Base-by-base conservation (phyloP, 306 rosid species). In the Trifolium dubium region DNA sequence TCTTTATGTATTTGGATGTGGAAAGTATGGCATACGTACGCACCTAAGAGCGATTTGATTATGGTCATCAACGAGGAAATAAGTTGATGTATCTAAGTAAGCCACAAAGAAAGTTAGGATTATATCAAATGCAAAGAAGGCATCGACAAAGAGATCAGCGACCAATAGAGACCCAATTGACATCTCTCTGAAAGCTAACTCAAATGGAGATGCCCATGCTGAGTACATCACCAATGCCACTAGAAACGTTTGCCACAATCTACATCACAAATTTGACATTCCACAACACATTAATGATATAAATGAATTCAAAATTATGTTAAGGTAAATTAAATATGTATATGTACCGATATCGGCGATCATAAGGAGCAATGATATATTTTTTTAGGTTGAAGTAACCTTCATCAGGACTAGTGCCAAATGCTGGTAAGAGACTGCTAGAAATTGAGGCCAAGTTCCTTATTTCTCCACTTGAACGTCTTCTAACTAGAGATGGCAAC, bases 121-220 rank as follows among this genome's bases (percentile, higher is more conserved):
- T 37, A 93, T 91, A 74, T 91, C 98, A 64, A 83, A 5, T 47
- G 87, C 94, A 55, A 91, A 93, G 83, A 93, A 89, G 32, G 83
- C 89, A 79, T 93, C 90, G 2, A 91, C 88, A 34, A 79, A 69
- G 58, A 91, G 81, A 79, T 93, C 97, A 49, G 90, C 73, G 17
- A 86, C 77, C 79, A 85, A 39, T 58, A 91, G 72, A 3, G 87
- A 64, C 40, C 86, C 74, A 54, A 53, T 79, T 19, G 88, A 85
- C 60, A 78, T 75, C 76, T 73, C 77, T 77, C 53, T 77, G 83
- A 93, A 93, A 56, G 97, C 98, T 67, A 93, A 61, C 73, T 91
- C 92, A 69, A 93, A 93, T 10, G 94, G 96, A 51, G 96, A 91
- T 23, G 88, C 89, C 97, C 98, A 91, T 49, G 98, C 96, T 3